Conservation (phyloP, 768 basidiomycete species). For the Naganishia randhawae region DNA sequence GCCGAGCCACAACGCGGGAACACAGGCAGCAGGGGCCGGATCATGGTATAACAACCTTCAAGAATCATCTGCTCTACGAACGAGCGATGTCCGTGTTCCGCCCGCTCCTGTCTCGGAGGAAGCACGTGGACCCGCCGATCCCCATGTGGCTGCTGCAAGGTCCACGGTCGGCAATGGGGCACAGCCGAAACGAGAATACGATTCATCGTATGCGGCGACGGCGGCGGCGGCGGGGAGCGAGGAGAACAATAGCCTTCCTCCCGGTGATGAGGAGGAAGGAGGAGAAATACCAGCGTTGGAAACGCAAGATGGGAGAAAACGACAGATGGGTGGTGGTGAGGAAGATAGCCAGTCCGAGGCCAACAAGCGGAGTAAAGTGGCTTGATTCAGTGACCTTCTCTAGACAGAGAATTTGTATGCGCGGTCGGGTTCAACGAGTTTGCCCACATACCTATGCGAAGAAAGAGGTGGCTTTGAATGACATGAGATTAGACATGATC, state of each 20-base stretch:
- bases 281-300: background rate
- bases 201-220: too few relatives aligned
- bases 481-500: too few relatives aligned
- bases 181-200: too few relatives aligned
- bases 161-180: too few relatives aligned
- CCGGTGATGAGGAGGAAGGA: background rate
- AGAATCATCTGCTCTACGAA: background rate
- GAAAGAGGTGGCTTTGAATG: too few relatives aligned
- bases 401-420: background rate
- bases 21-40: background rate
- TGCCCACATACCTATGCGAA: too few relatives aligned
- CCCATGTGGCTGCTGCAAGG: too few relatives aligned
- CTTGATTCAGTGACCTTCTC: background rate
- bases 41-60: constrained; percentile 11
- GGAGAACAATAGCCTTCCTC: background rate
- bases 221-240: background rate
- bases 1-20: background rate
- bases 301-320: background rate
- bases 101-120: background rate
- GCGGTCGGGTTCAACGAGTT: too few relatives aligned
- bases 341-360: background rate
- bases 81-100: constrained; percentile 1
- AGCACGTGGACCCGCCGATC: background rate
- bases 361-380: constrained; percentile 5
- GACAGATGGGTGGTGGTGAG: background rate